Evolutionary conservation across 805 yeast species (phyloP).

Genomic region (Scheffersomyces stipitis): DNA sequence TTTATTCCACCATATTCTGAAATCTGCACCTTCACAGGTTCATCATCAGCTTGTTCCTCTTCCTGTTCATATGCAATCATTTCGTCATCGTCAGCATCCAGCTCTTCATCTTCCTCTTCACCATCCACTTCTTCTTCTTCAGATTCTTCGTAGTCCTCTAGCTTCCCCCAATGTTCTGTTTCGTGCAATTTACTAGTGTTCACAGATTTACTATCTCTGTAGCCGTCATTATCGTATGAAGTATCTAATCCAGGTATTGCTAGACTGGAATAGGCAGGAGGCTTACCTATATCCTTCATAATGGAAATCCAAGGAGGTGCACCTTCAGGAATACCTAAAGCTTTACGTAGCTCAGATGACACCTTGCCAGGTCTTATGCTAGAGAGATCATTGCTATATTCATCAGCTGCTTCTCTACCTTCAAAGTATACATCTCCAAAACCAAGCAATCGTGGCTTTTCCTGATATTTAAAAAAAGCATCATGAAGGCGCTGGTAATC

Average conservation of each 20-base stretch:
- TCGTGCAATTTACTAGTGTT: constrained; percentile 5
- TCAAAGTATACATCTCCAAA: constrained; percentile 83
- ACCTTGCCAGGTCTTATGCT: constrained; percentile 66
- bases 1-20: constrained; percentile 10
- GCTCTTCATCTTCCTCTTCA: constrained; percentile 44
- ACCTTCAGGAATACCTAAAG: constrained; percentile 62
- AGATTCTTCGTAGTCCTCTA: constrained; percentile 30
- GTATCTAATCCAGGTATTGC: constrained; percentile 50
- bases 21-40: constrained; percentile 9
- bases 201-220: constrained; percentile 15
- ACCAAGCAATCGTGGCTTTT: constrained; percentile 63
- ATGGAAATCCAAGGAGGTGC: constrained; percentile 80
- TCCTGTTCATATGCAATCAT: constrained; percentile 25
- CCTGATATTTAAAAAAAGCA: constrained; percentile 82
- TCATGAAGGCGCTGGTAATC: constrained; percentile 80
- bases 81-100: constrained; percentile 30
- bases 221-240: constrained; percentile 37
- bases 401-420: constrained; percentile 59
- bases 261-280: constrained; percentile 76
- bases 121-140: constrained; percentile 59
- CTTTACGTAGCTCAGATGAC: constrained; percentile 60
- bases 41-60: constrained; percentile 44
- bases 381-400: constrained; percentile 29
- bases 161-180: constrained; percentile 33
- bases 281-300: constrained; percentile 73